Conservation (phyloP, 805 yeast species). For the Metschnikowia similis region DNA sequence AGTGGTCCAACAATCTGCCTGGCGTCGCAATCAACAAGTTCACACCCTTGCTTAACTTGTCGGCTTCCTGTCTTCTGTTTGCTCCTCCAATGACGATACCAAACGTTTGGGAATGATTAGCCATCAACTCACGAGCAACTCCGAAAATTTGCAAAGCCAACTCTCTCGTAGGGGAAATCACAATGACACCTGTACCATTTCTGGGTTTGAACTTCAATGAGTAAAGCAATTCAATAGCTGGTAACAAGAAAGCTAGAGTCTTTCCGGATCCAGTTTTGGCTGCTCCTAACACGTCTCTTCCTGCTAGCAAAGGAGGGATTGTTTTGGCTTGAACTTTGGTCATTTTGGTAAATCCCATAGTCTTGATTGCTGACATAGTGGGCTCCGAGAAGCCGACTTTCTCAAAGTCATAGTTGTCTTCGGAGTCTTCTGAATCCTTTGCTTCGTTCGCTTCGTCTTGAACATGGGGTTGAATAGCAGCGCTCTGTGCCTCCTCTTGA, state of each 20-base stretch:
- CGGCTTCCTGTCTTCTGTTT: conserved; percentile 95
- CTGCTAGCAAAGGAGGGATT: conserved; percentile 93
- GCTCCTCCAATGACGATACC: conserved; percentile 99
- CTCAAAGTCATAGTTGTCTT: conserved; percentile 30
- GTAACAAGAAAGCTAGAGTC: conserved; percentile 90
- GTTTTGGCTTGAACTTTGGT: conserved; percentile 94
- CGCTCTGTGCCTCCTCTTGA: conserved; percentile 21
- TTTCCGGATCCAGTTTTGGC: conserved; percentile 99
- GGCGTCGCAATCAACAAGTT: conserved; percentile 95
- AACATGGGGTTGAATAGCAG: conserved; percentile 29
- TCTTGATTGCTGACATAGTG: conserved; percentile 72
- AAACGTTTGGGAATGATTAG: conserved; percentile 83
- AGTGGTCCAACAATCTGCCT: conserved; percentile 92
- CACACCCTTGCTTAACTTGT: conserved; percentile 89
- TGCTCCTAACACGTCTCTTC: conserved; percentile 97
- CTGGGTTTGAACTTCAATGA: conserved; percentile 93
- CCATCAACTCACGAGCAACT: conserved; percentile 93
- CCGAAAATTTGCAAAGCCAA: conserved; percentile 96
- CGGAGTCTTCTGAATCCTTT: conserved; percentile 25
- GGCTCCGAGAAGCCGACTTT: conserved; percentile 67
- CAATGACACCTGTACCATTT: conserved; percentile 96
- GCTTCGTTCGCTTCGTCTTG: conserved; percentile 21
- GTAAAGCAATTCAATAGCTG: conserved; percentile 90
- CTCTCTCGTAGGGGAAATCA: conserved; percentile 96
- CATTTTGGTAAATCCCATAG: conserved; percentile 90